Evolutionary conservation across 1,284 basidiomycete species (phyloP).

Genomic region (Cryptococcus floricola): DNA sequence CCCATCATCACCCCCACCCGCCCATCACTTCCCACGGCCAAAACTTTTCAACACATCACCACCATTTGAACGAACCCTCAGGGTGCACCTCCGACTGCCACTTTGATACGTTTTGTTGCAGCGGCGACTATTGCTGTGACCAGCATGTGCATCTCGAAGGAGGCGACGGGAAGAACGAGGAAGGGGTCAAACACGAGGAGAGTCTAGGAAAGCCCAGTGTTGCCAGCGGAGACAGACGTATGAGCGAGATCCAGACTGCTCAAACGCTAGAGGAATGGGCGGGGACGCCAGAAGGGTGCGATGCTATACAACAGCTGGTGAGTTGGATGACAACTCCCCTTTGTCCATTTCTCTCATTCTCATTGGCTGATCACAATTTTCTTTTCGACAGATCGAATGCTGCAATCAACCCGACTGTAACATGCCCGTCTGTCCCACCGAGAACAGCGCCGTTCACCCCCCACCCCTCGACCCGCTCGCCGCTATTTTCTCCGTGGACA

Average conservation of each 20-base stretch:
- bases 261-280: slow-evolving; percentile 29
- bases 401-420: slow-evolving; percentile 31
- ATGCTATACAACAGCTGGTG: slow-evolving; percentile 43
- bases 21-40: not conserved
- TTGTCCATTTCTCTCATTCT: not conserved
- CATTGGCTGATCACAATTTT: slow-evolving; percentile 1
- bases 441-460: slow-evolving; percentile 10
- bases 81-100: slow-evolving; percentile 6
- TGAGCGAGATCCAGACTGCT: slow-evolving; percentile 7
- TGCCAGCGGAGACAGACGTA: not conserved
- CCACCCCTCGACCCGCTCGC: slow-evolving; percentile 9
- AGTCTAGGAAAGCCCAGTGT: not conserved
- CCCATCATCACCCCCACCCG: too few relatives aligned
- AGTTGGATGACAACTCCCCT: slow-evolving; percentile 8
- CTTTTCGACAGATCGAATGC: slow-evolving; percentile 32
- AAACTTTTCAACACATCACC: not conserved
- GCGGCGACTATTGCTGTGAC: slow-evolving; percentile 14
- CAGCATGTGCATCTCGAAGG: slow-evolving; percentile 4
- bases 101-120: slow-evolving; percentile 16
- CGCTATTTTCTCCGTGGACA: slow-evolving; percentile 9
- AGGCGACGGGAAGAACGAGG: slow-evolving; percentile 1
- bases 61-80: not conserved
- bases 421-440: slow-evolving; percentile 19
- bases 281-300: slow-evolving; percentile 33
- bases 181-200: too few relatives aligned